These are phyloP conservation scores for Eragrostis nindensis DNA, from an alignment of 176 grass and related monocot species.

Conservation along the genomic window DNA sequence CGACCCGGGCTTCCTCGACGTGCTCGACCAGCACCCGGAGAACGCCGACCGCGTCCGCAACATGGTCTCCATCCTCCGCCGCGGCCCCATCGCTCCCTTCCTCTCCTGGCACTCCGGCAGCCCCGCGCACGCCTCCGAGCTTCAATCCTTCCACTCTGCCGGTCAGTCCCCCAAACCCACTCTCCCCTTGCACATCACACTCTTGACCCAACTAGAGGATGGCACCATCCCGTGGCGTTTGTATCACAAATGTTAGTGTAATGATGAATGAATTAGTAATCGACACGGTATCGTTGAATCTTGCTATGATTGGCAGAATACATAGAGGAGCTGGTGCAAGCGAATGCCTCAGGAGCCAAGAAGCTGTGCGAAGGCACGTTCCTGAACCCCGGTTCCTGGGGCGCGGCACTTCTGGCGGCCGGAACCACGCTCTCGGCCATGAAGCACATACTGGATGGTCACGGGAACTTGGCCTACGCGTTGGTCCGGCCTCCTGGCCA, in stretches of 20 bases:
- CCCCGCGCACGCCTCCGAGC: constrained; percentile 61
- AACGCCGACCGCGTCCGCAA: constrained; percentile 90
- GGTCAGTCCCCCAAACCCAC: constrained; percentile 41
- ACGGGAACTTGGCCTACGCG: constrained; percentile 67
- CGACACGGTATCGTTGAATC: not conserved
- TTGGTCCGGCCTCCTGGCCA: constrained; percentile 87
- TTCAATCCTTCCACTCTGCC: constrained; percentile 74
- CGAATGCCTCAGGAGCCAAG: constrained; percentile 64
- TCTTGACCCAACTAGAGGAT: not conserved
- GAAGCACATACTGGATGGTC: constrained; percentile 75
- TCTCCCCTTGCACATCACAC: not conserved
- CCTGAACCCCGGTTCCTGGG: constrained; percentile 86
- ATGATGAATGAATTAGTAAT: too few relatives aligned
- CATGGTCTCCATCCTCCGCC: constrained; percentile 93
- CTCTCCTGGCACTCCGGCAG: constrained; percentile 75
- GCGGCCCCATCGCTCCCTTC: constrained; percentile 68
- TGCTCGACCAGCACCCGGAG: constrained; percentile 86
- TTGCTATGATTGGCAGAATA: constrained; percentile 62
- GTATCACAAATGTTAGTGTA: not conserved
- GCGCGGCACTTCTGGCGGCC: constrained; percentile 73
- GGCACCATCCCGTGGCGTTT: not conserved
- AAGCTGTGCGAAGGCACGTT: constrained; percentile 75
- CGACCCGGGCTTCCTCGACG: constrained; percentile 95
- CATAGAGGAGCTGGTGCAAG: constrained; percentile 77
- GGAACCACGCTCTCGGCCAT: constrained; percentile 73